These are phyloP conservation scores for Apostasia shenzhenica DNA, from an alignment of 106 monocot species.

Conservation along the genomic window DNA sequence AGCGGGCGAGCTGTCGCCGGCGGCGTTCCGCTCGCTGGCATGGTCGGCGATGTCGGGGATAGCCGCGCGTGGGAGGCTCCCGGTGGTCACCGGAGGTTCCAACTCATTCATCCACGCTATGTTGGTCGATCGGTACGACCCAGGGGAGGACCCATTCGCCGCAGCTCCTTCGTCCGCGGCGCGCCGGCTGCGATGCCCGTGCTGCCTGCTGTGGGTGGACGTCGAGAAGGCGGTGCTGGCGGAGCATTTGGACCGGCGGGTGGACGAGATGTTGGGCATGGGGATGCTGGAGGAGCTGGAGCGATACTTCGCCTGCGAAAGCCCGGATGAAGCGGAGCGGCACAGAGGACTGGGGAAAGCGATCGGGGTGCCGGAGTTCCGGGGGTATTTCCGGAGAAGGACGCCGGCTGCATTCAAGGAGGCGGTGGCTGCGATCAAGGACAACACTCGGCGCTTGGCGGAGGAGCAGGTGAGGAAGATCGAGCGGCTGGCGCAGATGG, in stretches of 20 bases:
- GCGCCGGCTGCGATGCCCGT: constrained; percentile 8
- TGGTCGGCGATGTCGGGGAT: constrained; percentile 7
- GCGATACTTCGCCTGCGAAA: constrained; percentile 26
- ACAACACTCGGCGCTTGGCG: constrained; percentile 64
- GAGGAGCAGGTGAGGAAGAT: constrained; percentile 64
- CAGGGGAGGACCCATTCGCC: not conserved
- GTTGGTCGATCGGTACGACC: constrained; percentile 7
- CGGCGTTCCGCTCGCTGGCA: constrained; percentile 1
- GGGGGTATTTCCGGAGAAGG: constrained; percentile 25
- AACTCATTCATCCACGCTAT: constrained; percentile 44
- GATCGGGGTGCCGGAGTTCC: constrained; percentile 73
- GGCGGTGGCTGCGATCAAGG: constrained; percentile 50
- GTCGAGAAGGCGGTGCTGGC: constrained; percentile 20
- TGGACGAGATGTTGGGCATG: constrained; percentile 46
- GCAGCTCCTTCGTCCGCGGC: not conserved
- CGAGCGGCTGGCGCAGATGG: constrained; percentile 25
- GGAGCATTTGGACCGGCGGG: constrained; percentile 39
- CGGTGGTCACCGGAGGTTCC: constrained; percentile 58
- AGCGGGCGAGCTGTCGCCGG: constrained; percentile 4
- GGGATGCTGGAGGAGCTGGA: constrained; percentile 78
- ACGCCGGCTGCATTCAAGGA: constrained; percentile 11
- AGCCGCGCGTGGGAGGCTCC: constrained; percentile 18
- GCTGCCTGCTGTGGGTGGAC: constrained; percentile 57
- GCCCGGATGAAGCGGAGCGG: not conserved
- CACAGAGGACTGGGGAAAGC: constrained; percentile 50